phyloP scores from a whole-genome alignment of 164 flowering plant genomes.

The Dillenia suffruticosa region DNA sequence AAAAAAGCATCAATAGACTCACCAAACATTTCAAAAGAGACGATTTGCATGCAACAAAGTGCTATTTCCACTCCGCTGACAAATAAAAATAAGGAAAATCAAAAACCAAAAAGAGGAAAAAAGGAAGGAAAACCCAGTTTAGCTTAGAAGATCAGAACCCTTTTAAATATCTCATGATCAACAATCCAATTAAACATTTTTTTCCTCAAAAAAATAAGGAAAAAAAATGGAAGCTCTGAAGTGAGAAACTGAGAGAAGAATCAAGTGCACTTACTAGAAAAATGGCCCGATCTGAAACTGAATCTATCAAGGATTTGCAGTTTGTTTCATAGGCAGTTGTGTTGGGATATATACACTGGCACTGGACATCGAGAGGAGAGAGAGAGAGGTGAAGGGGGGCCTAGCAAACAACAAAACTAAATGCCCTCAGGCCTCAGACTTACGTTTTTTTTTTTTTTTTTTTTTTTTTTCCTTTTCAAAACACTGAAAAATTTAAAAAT shows the following conservation, averaged over 20 bases:
- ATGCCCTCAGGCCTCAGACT: no score
- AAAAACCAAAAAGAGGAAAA: background rate
- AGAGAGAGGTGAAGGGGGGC: no score
- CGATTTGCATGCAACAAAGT: background rate
- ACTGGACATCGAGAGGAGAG: no score
- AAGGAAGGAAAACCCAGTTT: background rate
- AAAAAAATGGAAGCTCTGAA: slow-evolving; percentile 1
- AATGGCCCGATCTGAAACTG: slow-evolving; percentile 11
- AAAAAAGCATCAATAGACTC: no score
- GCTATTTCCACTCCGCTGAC: no score
- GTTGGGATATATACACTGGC: no score
- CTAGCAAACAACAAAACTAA: no score
- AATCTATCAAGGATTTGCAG: background rate
- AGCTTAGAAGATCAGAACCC: background rate
- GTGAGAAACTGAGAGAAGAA: background rate
- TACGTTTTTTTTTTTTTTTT: no score
- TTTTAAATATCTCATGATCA: background rate
- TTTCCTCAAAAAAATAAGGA: background rate
- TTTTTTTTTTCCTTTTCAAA: no score
- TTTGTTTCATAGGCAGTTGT: no score
- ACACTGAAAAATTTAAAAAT: no score
- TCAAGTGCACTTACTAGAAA: slow-evolving; percentile 10
- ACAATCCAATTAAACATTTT: background rate
- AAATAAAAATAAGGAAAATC: background rate
- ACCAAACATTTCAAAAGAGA: no score